Base-by-base conservation (phyloP, 2,329 filamentous ascomycete species). In the Chaetomium globosum region DNA sequence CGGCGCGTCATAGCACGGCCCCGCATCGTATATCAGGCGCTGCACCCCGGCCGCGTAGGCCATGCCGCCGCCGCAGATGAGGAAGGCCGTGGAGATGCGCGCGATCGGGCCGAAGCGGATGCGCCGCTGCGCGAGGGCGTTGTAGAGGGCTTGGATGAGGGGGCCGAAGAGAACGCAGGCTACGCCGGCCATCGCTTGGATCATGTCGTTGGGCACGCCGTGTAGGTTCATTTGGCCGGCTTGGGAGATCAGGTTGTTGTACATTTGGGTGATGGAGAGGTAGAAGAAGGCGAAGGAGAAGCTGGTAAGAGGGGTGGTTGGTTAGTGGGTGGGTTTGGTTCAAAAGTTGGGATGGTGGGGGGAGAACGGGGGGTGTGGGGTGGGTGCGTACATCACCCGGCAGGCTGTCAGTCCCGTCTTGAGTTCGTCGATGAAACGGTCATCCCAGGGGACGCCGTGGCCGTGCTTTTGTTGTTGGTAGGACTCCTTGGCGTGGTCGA, bases 211-310 rank as follows among this genome's bases (percentile, higher is more conserved):
- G 19, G 82, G 81, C 4, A 83, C 75, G 43, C 81, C 81, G 63
- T 80, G 74, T 4, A 80, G 76, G 13, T 74, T 67, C 81, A 84
- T 83, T 58, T 78, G 80, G 1, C 78, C 78, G 23, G 80, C 82
- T 72, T 86, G 83, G 21, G 82, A 81, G 65, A 85, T 81, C 70
- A 86, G 76, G 75, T 86, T 86, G 73, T 80, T 80, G 68, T 81
- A 81, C 74, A 86, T 84, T n/a, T 87, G 85, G 63, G 80, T 80
- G 73, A 85, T 85, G 59, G 82, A 80, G 12, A 87, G 78, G 82
- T 83, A 86, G 76, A 83, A 86, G 66, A 84, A 78, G 26, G 82
- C 81, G 65, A 83, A 82, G 75, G 82, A 85, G 67, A 80, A 72
- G 70, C 71, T 69, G 59, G 4, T 13, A 13, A 2, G 10, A 10